Percentiles rank a stretch among this genome's conserved stretches.
These are phyloP conservation scores for Leccinum broughii DNA, from an alignment of 768 basidiomycete species.

Conservation along the genomic window DNA sequence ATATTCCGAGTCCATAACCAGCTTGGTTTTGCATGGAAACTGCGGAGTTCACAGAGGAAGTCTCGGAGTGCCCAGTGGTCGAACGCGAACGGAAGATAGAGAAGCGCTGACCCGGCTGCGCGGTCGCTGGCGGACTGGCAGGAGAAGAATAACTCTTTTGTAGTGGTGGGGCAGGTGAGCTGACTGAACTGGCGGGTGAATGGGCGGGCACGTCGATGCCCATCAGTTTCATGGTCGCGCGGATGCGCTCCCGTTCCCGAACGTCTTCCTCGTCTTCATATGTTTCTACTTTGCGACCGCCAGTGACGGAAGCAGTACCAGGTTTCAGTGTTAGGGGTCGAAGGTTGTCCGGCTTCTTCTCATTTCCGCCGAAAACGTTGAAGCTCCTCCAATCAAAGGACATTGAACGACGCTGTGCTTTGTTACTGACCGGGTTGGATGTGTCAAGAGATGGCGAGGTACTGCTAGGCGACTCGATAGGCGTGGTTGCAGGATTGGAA, in stretches of 20 bases:
- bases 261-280: slow-evolving; percentile 92
- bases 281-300: slow-evolving; percentile 80
- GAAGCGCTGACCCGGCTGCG: slow-evolving; percentile 50
- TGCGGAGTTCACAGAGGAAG: slow-evolving; percentile 49
- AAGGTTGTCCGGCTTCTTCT: slow-evolving; percentile 64
- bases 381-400: slow-evolving; percentile 85
- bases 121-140: slow-evolving; percentile 27
- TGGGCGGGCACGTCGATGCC: slow-evolving; percentile 74
- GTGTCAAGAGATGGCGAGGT: slow-evolving; percentile 23
- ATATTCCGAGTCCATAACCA: slow-evolving; percentile 32
- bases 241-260: slow-evolving; percentile 80
- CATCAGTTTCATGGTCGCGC: slow-evolving; percentile 93
- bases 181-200: slow-evolving; percentile 33
- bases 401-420: slow-evolving; percentile 67
- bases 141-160: slow-evolving; percentile 45
- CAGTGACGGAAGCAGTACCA: slow-evolving; percentile 52
- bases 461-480: slow-evolving; percentile 24
- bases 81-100: slow-evolving; percentile 69
- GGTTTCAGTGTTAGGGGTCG: slow-evolving; percentile 76
- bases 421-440: slow-evolving; percentile 32
- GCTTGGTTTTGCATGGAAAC: slow-evolving; percentile 38
- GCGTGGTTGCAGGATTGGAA: slow-evolving; percentile 40
- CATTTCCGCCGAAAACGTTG: slow-evolving; percentile 61
- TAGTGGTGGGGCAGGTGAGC: slow-evolving; percentile 33
- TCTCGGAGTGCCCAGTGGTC: slow-evolving; percentile 43